These are phyloP conservation scores for Erythrobasidium yunnanense DNA, from an alignment of 768 basidiomycete genomes.

Conservation along the genomic window DNA sequence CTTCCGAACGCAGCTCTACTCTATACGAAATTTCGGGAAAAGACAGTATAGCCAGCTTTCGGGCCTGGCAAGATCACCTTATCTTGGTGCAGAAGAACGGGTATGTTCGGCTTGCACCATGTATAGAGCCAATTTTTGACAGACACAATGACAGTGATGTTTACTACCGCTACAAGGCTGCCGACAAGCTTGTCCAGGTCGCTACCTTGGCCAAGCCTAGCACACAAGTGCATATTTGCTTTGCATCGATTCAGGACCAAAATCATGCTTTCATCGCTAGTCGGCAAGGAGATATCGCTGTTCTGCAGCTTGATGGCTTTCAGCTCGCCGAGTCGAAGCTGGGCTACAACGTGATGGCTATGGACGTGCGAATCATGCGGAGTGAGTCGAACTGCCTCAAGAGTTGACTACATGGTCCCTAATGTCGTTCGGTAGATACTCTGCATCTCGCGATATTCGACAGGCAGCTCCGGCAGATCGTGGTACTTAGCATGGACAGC, in stretches of 20 bases:
- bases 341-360: background rate
- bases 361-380: background rate
- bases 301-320: background rate
- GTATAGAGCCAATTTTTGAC: too few species aligned
- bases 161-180: too few species aligned
- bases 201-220: too few species aligned
- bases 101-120: background rate
- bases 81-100: background rate
- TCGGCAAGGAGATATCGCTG: background rate
- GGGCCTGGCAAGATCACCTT: background rate
- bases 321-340: background rate
- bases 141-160: too few species aligned
- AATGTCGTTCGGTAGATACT: too few species aligned
- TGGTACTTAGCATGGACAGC: background rate
- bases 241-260: too few species aligned
- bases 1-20: background rate
- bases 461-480: background rate
- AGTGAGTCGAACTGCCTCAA: too few species aligned
- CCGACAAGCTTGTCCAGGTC: too few species aligned
- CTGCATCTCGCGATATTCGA: background rate
- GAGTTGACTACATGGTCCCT: too few species aligned
- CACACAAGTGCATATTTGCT: too few species aligned
- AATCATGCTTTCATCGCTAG: too few species aligned
- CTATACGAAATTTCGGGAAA: too few species aligned
- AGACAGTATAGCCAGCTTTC: background rate